These are phyloP conservation scores for Crithidia fasciculata DNA, from an alignment of 208 protist species.

Conservation along the genomic window DNA sequence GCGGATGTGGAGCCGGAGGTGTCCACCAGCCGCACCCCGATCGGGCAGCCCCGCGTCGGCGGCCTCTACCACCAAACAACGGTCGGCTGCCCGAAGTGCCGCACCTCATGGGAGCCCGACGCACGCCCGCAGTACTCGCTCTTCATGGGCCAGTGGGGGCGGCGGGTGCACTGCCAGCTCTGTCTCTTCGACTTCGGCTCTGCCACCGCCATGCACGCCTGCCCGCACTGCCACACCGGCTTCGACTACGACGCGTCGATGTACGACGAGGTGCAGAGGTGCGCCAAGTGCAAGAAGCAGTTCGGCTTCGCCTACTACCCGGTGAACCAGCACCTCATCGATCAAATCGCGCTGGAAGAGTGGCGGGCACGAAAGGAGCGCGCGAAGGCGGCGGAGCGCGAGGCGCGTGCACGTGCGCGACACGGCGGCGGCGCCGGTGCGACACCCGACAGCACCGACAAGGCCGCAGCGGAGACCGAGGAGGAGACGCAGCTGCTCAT, in stretches of 20 bases:
- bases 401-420: conserved; percentile 43
- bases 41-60: conserved; percentile 58
- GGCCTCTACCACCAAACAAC: conserved; percentile 56
- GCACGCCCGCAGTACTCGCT: conserved; percentile 82
- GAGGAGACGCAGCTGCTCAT: conserved; percentile 51
- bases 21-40: conserved; percentile 74
- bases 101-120: conserved; percentile 75
- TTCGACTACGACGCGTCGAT: conserved; percentile 86
- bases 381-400: conserved; percentile 44
- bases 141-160: conserved; percentile 85
- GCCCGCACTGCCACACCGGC: conserved; percentile 70
- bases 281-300: conserved; percentile 53
- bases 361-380: conserved; percentile 62
- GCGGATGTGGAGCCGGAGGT: conserved; percentile 49
- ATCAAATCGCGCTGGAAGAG: conserved; percentile 62
- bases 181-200: conserved; percentile 84
- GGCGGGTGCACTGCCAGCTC: conserved; percentile 86
- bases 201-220: conserved; percentile 78
- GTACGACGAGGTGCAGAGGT: conserved; percentile 70
- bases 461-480: neutral
- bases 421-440: conserved; percentile 16
- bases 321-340: conserved; percentile 75
- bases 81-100: conserved; percentile 80
- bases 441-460: conserved; percentile 10
- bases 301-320: conserved; percentile 89